phyloP scores from a whole-genome alignment of 345 rosid species.

The Syzygium aqueum region DNA sequence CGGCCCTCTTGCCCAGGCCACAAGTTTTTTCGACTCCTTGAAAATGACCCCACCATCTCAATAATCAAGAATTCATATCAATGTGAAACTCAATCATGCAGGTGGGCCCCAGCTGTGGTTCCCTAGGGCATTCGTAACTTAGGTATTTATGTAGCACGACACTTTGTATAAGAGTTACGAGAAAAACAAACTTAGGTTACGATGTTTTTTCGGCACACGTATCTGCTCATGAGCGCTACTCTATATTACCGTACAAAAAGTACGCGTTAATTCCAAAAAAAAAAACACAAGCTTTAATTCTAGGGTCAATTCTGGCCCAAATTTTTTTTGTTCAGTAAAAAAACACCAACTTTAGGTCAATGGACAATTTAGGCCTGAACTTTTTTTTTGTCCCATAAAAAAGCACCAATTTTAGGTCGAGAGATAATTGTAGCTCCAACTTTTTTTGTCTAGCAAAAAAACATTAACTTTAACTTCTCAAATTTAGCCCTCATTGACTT shows the following conservation, averaged over 20 bases:
- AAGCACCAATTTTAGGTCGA: no score
- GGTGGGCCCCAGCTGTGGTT: neutral
- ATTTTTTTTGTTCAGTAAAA: no score
- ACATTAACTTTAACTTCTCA: no score
- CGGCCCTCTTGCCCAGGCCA: slow-evolving; percentile 13
- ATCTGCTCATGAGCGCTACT: neutral
- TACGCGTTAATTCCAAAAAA: no score
- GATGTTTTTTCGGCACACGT: neutral
- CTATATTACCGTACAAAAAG: neutral
- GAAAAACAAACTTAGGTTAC: neutral
- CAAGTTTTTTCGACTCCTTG: neutral
- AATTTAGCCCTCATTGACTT: no score
- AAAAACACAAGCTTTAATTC: no score
- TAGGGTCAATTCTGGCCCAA: no score
- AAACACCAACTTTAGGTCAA: no score
- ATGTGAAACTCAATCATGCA: neutral
- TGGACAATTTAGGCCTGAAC: no score
- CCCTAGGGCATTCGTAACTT: neutral
- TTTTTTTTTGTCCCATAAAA: no score
- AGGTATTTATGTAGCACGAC: neutral
- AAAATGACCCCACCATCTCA: neutral
- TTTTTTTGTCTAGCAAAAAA: no score
- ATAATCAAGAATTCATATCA: neutral
- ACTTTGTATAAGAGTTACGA: neutral
- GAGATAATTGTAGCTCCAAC: no score